Percentiles rank a stretch among this genome's conserved stretches.
These are phyloP conservation scores for Zopfochytrium polystomum DNA, from an alignment of 371 early-diverging fungal species.

Conservation along the genomic window DNA sequence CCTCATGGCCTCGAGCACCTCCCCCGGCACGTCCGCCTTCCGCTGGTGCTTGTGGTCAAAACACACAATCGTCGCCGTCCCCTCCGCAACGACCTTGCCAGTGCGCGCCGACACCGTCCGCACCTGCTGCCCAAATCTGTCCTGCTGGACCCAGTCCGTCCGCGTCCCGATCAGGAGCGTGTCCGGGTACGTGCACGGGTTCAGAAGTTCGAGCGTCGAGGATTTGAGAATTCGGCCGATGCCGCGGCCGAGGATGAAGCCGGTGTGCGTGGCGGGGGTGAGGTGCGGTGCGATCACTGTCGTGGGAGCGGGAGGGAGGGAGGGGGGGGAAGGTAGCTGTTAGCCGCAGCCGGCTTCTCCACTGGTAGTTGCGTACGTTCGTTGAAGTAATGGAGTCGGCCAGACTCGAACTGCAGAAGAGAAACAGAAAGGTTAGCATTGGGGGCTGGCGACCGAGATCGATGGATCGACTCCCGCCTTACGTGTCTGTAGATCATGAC, in stretches of 20 bases:
- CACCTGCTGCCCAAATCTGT: slow-evolving; percentile 32
- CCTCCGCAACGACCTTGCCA: slow-evolving; percentile 28
- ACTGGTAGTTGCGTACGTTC: no score
- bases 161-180: slow-evolving; percentile 26
- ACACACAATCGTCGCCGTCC: slow-evolving; percentile 25
- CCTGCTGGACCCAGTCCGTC: slow-evolving; percentile 17
- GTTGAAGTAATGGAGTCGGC: slow-evolving; percentile 14
- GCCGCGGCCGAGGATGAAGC: slow-evolving; percentile 22
- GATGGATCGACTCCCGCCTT: no score
- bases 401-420: slow-evolving; percentile 15
- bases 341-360: background rate
- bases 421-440: background rate
- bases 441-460: no score
- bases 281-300: slow-evolving; percentile 18
- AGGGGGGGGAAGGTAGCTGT: background rate
- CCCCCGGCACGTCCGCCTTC: slow-evolving; percentile 28
- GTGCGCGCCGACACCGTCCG: slow-evolving; percentile 26
- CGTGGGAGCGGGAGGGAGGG: background rate
- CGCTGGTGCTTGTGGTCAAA: slow-evolving; percentile 28
- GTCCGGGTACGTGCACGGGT: slow-evolving; percentile 39
- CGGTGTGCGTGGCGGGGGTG: slow-evolving; percentile 8
- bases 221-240: slow-evolving; percentile 19
- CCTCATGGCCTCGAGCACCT: background rate
- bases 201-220: slow-evolving; percentile 12
- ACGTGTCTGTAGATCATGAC: slow-evolving; percentile 10